Evolutionary conservation across 805 yeast species (phyloP).

Genomic region (Candida rishiriensis): DNA sequence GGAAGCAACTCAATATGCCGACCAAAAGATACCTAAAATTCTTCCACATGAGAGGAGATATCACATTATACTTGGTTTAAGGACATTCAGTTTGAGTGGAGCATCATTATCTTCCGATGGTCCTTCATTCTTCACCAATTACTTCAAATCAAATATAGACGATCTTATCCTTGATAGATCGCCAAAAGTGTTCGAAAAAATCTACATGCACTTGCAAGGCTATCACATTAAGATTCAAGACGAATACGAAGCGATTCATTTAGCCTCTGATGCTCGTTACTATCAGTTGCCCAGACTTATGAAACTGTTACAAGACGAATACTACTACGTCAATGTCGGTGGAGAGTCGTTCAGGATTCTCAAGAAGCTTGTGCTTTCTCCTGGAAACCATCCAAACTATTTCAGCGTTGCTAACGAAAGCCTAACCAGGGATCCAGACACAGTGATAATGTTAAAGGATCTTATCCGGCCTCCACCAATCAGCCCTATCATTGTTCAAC

Average conservation of each 20-base stretch:
- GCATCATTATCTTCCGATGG: slow-evolving; percentile 82
- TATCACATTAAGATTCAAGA: slow-evolving; percentile 58
- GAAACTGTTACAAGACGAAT: slow-evolving; percentile 47
- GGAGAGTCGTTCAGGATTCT: slow-evolving; percentile 56
- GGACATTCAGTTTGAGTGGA: slow-evolving; percentile 64
- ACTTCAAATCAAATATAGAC: slow-evolving; percentile 47
- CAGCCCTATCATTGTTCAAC: slow-evolving; percentile 46
- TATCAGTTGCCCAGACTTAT: slow-evolving; percentile 56
- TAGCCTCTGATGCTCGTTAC: slow-evolving; percentile 69
- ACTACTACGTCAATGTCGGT: slow-evolving; percentile 56
- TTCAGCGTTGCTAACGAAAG: slow-evolving; percentile 60
- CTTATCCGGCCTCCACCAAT: slow-evolving; percentile 77
- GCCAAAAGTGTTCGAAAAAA: slow-evolving; percentile 60
- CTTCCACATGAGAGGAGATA: slow-evolving; percentile 70
- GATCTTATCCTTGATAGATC: slow-evolving; percentile 66
- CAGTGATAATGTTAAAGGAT: slow-evolving; percentile 21
- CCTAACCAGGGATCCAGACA: slow-evolving; percentile 26
- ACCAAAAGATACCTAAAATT: slow-evolving; percentile 44
- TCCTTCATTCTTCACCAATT: slow-evolving; percentile 83
- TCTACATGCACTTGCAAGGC: slow-evolving; percentile 75
- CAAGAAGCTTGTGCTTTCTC: slow-evolving; percentile 43
- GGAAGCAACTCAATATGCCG: slow-evolving; percentile 7
- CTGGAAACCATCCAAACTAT: slow-evolving; percentile 77
- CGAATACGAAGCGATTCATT: slow-evolving; percentile 56
- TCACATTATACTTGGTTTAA: slow-evolving; percentile 65